Percentiles rank a stretch among this genome's conserved stretches.
phyloP scores from a whole-genome alignment of 2,329 filamentous ascomycete species.

The Rasamsonia emersonii region DNA sequence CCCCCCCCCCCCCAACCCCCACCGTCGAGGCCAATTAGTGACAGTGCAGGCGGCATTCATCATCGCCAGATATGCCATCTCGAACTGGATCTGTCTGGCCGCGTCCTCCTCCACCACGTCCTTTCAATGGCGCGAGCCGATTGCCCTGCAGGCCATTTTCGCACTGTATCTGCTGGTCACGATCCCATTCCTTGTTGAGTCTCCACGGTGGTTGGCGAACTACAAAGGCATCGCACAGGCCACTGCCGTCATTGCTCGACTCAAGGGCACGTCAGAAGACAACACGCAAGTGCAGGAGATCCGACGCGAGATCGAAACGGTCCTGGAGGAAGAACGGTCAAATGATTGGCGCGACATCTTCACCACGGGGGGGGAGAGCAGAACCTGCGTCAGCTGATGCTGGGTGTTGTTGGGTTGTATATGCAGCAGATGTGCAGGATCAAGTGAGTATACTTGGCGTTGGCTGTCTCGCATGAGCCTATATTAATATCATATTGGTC shows the following conservation, averaged over 20 bases:
- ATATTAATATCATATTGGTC: no score
- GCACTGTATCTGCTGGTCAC: not conserved
- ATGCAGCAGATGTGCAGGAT: slow-evolving; percentile 4
- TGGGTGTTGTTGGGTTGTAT: slow-evolving; percentile 2
- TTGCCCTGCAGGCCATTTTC: slow-evolving; percentile 3
- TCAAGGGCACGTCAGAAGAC: not conserved
- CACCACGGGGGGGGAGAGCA: slow-evolving; percentile 1
- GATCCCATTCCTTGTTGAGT: slow-evolving; percentile 4
- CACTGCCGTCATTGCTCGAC: slow-evolving; percentile 1
- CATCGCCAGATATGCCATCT: not conserved
- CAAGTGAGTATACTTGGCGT: not conserved
- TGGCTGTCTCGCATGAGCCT: not conserved
- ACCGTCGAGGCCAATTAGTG: not conserved
- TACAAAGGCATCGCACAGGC: slow-evolving; percentile 3
- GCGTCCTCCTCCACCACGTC: slow-evolving; percentile 2
- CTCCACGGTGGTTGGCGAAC: slow-evolving; percentile 4
- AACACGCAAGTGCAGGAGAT: not conserved
- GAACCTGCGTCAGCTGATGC: slow-evolving; percentile 2
- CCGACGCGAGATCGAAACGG: slow-evolving; percentile 1
- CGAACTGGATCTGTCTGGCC: slow-evolving; percentile 1
- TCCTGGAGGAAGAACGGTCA: not conserved
- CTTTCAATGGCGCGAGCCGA: slow-evolving; percentile 4
- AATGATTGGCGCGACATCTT: not conserved
- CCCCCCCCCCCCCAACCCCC: not conserved
- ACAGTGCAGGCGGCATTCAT: slow-evolving; percentile 3